These are phyloP conservation scores for Pholiota molesta DNA, from an alignment of 768 basidiomycete species.

Conservation along the genomic window DNA sequence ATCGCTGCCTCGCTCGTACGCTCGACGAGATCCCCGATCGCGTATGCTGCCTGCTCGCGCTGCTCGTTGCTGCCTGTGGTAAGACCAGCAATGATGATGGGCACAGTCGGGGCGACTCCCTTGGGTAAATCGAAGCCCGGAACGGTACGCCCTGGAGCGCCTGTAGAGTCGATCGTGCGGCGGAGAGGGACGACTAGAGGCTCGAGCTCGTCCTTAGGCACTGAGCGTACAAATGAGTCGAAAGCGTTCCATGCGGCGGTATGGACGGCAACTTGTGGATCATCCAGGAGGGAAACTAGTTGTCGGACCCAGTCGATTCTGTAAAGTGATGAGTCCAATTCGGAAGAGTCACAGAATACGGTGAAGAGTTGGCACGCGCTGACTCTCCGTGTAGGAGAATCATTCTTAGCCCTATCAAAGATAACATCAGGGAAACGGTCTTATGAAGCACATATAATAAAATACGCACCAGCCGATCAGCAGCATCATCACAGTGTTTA, in stretches of 20 bases:
- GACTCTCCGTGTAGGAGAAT: slow-evolving; percentile 68
- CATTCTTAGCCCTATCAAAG: slow-evolving; percentile 75
- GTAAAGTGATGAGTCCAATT: slow-evolving; percentile 83
- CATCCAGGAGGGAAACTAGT: slow-evolving; percentile 82
- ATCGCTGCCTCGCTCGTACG: slow-evolving; percentile 79
- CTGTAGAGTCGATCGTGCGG: slow-evolving; percentile 83
- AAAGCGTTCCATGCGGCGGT: slow-evolving; percentile 82
- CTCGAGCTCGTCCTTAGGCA: slow-evolving; percentile 93
- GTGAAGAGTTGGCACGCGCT: slow-evolving; percentile 81
- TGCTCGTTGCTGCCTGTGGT: slow-evolving; percentile 95
- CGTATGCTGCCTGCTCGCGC: slow-evolving; percentile 93
- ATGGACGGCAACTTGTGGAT: slow-evolving; percentile 72
- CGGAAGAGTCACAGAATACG: slow-evolving; percentile 81
- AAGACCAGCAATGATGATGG: slow-evolving; percentile 89
- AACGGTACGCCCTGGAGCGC: slow-evolving; percentile 74
- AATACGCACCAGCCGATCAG: slow-evolving; percentile 81
- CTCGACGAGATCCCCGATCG: slow-evolving; percentile 94
- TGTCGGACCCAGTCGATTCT: slow-evolving; percentile 95
- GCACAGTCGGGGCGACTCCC: slow-evolving; percentile 81
- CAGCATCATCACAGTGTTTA: slow-evolving; percentile 87
- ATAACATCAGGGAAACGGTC: slow-evolving; percentile 4
- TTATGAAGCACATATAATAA: not conserved
- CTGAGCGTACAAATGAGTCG: slow-evolving; percentile 85
- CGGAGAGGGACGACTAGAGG: slow-evolving; percentile 88
- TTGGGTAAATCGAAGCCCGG: slow-evolving; percentile 88